These are phyloP conservation scores for Passalora sequoiae DNA, from an alignment of 2,329 filamentous ascomycete genomes.

Conservation along the genomic window DNA sequence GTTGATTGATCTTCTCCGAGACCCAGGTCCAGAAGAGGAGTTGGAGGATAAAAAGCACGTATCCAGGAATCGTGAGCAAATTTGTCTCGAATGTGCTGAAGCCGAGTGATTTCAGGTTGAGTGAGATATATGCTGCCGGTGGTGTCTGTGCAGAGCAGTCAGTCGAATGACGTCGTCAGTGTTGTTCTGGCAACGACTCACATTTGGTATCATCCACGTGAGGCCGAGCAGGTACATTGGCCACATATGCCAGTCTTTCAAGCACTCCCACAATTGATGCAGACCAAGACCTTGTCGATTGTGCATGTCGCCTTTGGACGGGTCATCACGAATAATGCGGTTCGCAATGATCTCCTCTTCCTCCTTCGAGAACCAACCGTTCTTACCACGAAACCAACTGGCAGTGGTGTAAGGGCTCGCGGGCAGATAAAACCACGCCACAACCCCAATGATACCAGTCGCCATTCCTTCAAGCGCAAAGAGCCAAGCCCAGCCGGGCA, in stretches of 20 bases:
- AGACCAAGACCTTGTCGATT: conserved; percentile 4
- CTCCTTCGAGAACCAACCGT: conserved; percentile 57
- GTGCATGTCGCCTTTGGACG: conserved; percentile 52
- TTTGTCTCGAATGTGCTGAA: conserved; percentile 42
- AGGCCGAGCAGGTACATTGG: conserved; percentile 20
- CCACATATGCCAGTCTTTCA: conserved; percentile 14
- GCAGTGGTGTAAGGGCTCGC: conserved; percentile 60
- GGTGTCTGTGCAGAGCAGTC: too few species aligned
- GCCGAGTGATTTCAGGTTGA: conserved; percentile 37
- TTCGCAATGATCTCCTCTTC: conserved; percentile 62
- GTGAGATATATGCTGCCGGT: conserved; percentile 37
- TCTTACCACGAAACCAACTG: conserved; percentile 54
- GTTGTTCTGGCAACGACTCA: neutral
- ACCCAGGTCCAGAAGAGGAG: conserved; percentile 46
- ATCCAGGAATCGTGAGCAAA: conserved; percentile 40
- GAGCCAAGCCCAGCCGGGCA: conserved; percentile 54
- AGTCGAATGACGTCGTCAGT: neutral
- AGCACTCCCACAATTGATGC: conserved; percentile 2
- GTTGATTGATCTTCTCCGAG: conserved; percentile 48
- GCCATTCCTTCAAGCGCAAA: conserved; percentile 55
- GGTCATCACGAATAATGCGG: conserved; percentile 57
- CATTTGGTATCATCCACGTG: conserved; percentile 12
- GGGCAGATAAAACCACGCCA: conserved; percentile 52
- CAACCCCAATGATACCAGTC: conserved; percentile 50
- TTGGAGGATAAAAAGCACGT: conserved; percentile 48